Percentiles rank a stretch among this genome's conserved stretches.
phyloP scores from a whole-genome alignment of 2,329 filamentous ascomycete genomes.

The Fusarium sp. region DNA sequence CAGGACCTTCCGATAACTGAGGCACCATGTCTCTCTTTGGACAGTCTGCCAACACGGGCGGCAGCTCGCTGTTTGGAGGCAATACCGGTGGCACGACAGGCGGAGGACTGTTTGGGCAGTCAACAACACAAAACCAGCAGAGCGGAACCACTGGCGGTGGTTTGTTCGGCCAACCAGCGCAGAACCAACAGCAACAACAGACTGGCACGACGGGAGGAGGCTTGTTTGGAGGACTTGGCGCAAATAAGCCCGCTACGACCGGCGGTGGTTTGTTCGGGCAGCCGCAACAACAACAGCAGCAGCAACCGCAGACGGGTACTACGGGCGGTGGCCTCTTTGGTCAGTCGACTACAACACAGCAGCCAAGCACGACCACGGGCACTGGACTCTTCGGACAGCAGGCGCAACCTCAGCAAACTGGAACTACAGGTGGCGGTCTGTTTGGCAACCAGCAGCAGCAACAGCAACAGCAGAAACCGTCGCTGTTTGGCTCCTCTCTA shows the following conservation, averaged over 20 bases:
- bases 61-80: slow-evolving; percentile 43
- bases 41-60: slow-evolving; percentile 44
- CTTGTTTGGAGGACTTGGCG: slow-evolving; percentile 49
- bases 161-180: slow-evolving; percentile 45
- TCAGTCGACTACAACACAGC: slow-evolving; percentile 41
- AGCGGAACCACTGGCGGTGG: slow-evolving; percentile 36
- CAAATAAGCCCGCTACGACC: slow-evolving; percentile 41
- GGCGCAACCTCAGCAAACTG: slow-evolving; percentile 32
- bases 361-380: slow-evolving; percentile 28
- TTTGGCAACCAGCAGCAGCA: slow-evolving; percentile 43
- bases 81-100: slow-evolving; percentile 44
- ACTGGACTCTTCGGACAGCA: slow-evolving; percentile 47
- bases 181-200: slow-evolving; percentile 41
- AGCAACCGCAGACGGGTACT: slow-evolving; percentile 39
- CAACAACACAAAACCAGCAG: slow-evolving; percentile 45
- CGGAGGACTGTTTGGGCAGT: slow-evolving; percentile 50
- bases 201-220: slow-evolving; percentile 44
- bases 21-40: slow-evolving; percentile 53
- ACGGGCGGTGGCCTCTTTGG: slow-evolving; percentile 44
- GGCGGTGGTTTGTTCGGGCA: slow-evolving; percentile 44
- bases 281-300: slow-evolving; percentile 37
- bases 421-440: slow-evolving; percentile 37
- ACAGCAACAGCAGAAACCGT: slow-evolving; percentile 46
- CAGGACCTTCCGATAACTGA: slow-evolving; percentile 12
- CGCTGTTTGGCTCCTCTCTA: slow-evolving; percentile 50